Base-by-base conservation (phyloP, 2,329 filamentous ascomycete species). In the Fusarium sp. region DNA sequence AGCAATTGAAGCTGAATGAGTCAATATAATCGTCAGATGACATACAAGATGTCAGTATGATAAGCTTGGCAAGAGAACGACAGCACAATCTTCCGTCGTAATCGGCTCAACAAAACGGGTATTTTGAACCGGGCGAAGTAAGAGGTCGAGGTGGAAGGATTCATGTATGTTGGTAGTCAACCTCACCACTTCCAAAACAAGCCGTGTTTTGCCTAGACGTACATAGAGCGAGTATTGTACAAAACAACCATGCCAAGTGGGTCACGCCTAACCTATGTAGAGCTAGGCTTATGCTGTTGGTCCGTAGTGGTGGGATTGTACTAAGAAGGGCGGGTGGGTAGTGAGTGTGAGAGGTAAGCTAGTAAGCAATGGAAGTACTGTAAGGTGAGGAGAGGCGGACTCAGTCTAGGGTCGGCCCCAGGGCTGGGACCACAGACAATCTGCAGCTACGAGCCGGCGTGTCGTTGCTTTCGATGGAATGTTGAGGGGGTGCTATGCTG, bases 351-450 rank as follows among this genome's bases (percentile, higher is more conserved):
- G 27, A 33, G 46, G 46, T 23, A 23, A 35, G 15, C 33, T 16
- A 27, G 27, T 29, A 35, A 23, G 46, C 29, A 31, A 60, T 42
- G 23, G 23, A 44, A 27, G 68, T 62, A n/a, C n/a, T n/a, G n/a
- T n/a, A 66, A 70, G 74, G 27, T 31, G 31, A 52, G 23, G 66
- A 63, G 42, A 38, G 55, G 69, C 52, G 58, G 63, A 66, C 70
- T 45, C 66, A 62, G 56, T 57, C 74, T 69, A 76, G 73, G 74
- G 69, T 68, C 71, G 69, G 66, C 60, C 69, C 74, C 57, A 58
- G 75, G 74, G 70, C 56, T 76, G 64, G 64, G 63, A 42, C 63
- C 54, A 41, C 39, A 49, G 61, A 70, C 66, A 73, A 68, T 62
- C 63, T 73, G 70, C 70, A 73, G 70, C 72, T 61, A 73, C 62